Base-by-base conservation (phyloP, 2,329 filamentous ascomycete species). In the Scedosporium minutisporum region DNA sequence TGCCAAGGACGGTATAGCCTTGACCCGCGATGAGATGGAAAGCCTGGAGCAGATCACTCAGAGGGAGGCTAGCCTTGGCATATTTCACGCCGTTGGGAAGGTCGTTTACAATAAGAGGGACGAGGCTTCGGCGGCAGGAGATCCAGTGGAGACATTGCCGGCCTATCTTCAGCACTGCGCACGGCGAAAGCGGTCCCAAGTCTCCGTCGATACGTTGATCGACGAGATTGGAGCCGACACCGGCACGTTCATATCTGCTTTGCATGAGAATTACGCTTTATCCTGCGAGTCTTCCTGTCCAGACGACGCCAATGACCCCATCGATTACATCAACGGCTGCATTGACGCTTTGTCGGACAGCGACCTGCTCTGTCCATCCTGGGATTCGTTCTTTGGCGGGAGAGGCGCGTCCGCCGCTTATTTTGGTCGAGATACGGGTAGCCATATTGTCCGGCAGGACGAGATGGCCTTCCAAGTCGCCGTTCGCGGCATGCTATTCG, bases 41-140 rank as follows among this genome's bases (percentile, higher is more conserved):
- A 93, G 87, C 4, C 75, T 97, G 9, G 86, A 91, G 69, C 78
- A 95, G 64, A 84, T 97, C 23, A 91, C 90, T 0, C 91, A 93
- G 69, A 85, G 95, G 63, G 95, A 97, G 75, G 88, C 90, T 16
- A 96, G 88, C 65, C 79, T 99, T 2, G 95, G 93, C 1, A 91
- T 99, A 60, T 99, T 99, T 70, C 95, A 99, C 72, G 92, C 95
- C 0, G 90, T 97, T 12, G 95, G 93, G 3, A 97, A 95, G 71
- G 90, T 99, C 2, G 87, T 97, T 0, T 96, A 97, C 77, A 99
- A 99, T 77, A 99, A 97, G 72, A 84, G 95, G 57, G 59, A 65
- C 27, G 82, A 89, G 23, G 85, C 88, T 29, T 71, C 65, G 57
- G 73, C 75, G 3, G 74, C 80, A 12, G 67, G 72, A 7, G 71